Base-by-base conservation (phyloP, 1,284 basidiomycete genomes). In the Ustilago curta region DNA sequence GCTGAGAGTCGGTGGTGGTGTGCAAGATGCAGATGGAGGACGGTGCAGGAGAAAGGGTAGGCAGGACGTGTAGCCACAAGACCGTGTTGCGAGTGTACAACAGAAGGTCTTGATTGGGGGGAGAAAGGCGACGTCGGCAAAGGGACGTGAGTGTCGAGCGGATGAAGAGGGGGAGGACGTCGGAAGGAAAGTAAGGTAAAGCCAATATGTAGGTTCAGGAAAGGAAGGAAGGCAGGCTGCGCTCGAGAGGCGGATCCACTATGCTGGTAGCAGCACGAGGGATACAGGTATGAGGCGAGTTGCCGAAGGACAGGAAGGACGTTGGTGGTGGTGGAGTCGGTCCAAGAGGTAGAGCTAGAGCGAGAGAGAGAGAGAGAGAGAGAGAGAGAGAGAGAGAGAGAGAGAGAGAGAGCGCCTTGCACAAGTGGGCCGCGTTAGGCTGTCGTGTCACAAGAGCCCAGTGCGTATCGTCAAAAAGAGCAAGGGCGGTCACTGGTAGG, bases 161-260 rank as follows among this genome's bases (percentile, higher is more conserved):
- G 42, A 23, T 27, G 18, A 45, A 32, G 23, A n/a, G 31, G 31
- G 50, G 27, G 7, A 27, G 27, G 27, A 3, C 21, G 37, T 14
- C 14, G 40, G 47, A 44, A 35, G 12, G 39, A 18, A 7, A 39
- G 21, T 16, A 55, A 56, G 31, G 45, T n/a, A 53, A 47, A 32
- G 49, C 18, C 48, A 61, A 68, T 61, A 68, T 61, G 65, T 61
- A 68, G 43, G 57, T 35, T 43, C 31, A 40, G 48, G 21, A 54
- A 11, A 31, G 25, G 25, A 47, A 52, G 9, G 42, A 27, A 19
- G 43, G 5, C 4, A n/a, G n/a, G n/a, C n/a, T n/a, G n/a, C n/a
- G n/a, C 27, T 31, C 27, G 47, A 14, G 23, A 18, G 29, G 8
- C 1, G 16, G 29, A 47, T 42, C 40, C 40, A 27, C 35, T 37